Evolutionary conservation across 2,329 filamentous ascomycete genomes (phyloP).

Genomic region (Xylariales sp.): DNA sequence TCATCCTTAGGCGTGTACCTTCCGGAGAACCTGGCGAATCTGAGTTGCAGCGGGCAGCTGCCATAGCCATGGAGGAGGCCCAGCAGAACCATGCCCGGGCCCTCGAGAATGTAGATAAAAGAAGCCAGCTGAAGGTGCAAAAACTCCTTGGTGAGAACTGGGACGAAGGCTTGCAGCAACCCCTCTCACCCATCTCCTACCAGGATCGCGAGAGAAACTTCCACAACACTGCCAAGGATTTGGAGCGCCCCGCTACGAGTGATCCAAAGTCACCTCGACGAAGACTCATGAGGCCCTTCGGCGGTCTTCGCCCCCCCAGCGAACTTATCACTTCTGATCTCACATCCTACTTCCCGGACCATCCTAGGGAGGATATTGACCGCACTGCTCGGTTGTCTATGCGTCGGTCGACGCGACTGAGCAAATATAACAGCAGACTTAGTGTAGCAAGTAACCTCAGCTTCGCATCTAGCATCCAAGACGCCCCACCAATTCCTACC

Average conservation of each 20-base stretch:
- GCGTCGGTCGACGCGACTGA: slow-evolving; percentile 83
- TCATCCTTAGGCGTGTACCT: slow-evolving; percentile 91
- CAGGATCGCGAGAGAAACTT: slow-evolving; percentile 67
- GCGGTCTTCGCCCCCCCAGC: slow-evolving; percentile 87
- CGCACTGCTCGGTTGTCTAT: slow-evolving; percentile 91
- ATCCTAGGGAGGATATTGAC: slow-evolving; percentile 90
- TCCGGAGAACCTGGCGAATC: slow-evolving; percentile 83
- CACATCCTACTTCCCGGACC: slow-evolving; percentile 95
- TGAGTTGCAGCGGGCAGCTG: slow-evolving; percentile 81
- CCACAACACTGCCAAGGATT: slow-evolving; percentile 51
- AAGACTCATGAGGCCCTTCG: slow-evolving; percentile 71
- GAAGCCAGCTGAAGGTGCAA: slow-evolving; percentile 82
- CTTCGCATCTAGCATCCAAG: slow-evolving; percentile 84
- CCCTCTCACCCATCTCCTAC: slow-evolving; percentile 75
- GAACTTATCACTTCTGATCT: slow-evolving; percentile 96
- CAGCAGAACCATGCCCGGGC: slow-evolving; percentile 66
- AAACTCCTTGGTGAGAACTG: slow-evolving; percentile 85
- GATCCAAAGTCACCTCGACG: slow-evolving; percentile 42
- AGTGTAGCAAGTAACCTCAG: slow-evolving; percentile 93
- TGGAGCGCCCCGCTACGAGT: slow-evolving; percentile 51
- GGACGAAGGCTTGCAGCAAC: slow-evolving; percentile 75
- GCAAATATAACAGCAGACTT: slow-evolving; percentile 86
- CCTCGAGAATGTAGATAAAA: slow-evolving; percentile 62
- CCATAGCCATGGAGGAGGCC: slow-evolving; percentile 84
- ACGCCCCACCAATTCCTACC: slow-evolving; percentile 90